Evolutionary conservation across 1,139 yeast species (phyloP), one percentile per base, ranked within the genome.

Genomic region (Blastobotrys elegans): DNA sequence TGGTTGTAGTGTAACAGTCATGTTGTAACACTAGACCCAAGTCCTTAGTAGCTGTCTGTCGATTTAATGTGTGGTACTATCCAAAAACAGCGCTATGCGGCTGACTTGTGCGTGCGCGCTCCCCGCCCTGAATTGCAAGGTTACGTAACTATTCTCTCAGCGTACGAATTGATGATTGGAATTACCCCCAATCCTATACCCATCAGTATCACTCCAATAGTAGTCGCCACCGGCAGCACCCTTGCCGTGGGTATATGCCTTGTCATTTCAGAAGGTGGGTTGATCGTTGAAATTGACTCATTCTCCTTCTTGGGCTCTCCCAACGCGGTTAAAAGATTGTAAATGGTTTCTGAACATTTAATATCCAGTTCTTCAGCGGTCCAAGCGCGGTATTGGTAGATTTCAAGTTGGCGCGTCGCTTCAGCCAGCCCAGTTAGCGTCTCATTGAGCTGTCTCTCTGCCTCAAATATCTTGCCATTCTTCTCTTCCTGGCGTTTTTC

Each of bases 121-220:
- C 1, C 69, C 67, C 13, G 46, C 48, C n/a, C 48, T 53, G 31
- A 37, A 35, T 36, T 43, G 44, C 20, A 33, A n/a, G n/a, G n/a
- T n/a, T 13, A 13, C 21, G 10, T 18, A n/a, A 10, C 6, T 33
- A 24, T 33, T 24, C 34, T 26, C 16, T 33, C 21, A 4, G 44
- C 14, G 27, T 56, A 39, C 17, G 55, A 50, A 49, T 58, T 58
- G 24, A 58, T 43, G 13, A 55, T n/a, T 26, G 58, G 43, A 61
- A 59, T 56, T 39, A 57, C 45, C 16, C 60, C 50, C 17, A 58
- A 50, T 11, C 64, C 64, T n/a, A n/a, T n/a, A n/a, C n/a, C n/a
- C 3, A 58, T 35, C 10, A 58, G 48, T 11, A 57, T 58, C 10
- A 60, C 62, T 5, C 62, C 61, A 13, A 57, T 43, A 4, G 64